Evolutionary conservation across 2,329 filamentous ascomycete species (phyloP).

Genomic region (Trichophyton schoenleinii): DNA sequence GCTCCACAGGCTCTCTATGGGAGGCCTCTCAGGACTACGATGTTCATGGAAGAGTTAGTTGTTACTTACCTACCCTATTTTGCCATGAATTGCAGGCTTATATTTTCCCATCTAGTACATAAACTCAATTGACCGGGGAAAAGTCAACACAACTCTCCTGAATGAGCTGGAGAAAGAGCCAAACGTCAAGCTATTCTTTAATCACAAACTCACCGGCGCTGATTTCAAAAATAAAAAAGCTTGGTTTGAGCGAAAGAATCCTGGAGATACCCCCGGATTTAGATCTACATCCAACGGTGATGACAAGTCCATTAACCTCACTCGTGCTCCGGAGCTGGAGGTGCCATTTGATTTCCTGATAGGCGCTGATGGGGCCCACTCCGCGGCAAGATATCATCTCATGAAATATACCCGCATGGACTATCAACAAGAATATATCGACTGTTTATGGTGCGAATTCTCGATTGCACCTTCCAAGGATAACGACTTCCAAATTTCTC

Average conservation of each 20-base stretch:
- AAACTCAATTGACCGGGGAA: slow-evolving; percentile 71
- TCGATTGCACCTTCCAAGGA: slow-evolving; percentile 49
- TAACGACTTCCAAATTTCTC: slow-evolving; percentile 63
- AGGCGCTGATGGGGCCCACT: slow-evolving; percentile 90
- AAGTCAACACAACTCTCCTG: slow-evolving; percentile 69
- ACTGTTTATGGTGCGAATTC: slow-evolving; percentile 96
- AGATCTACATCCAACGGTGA: slow-evolving; percentile 21
- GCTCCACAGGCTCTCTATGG: slow-evolving; percentile 52
- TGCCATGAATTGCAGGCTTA: neutral
- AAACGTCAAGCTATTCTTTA: slow-evolving; percentile 87
- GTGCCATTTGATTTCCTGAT: slow-evolving; percentile 85
- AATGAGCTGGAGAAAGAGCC: slow-evolving; percentile 70
- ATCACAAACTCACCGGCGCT: slow-evolving; percentile 82
- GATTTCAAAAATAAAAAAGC: slow-evolving; percentile 69
- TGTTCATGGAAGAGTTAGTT: slow-evolving; percentile 63
- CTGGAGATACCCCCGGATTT: slow-evolving; percentile 21
- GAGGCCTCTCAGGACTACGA: slow-evolving; percentile 83
- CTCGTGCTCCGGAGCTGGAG: slow-evolving; percentile 59
- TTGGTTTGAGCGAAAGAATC: slow-evolving; percentile 61
- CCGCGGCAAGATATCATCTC: slow-evolving; percentile 75
- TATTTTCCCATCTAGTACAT: slow-evolving; percentile 47
- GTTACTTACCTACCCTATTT: neutral
- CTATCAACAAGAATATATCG: slow-evolving; percentile 89
- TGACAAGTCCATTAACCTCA: slow-evolving; percentile 10
- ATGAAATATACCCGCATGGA: slow-evolving; percentile 92